Conservation (phyloP, 2,329 filamentous ascomycete genomes). For the Sporothrix globosa region DNA sequence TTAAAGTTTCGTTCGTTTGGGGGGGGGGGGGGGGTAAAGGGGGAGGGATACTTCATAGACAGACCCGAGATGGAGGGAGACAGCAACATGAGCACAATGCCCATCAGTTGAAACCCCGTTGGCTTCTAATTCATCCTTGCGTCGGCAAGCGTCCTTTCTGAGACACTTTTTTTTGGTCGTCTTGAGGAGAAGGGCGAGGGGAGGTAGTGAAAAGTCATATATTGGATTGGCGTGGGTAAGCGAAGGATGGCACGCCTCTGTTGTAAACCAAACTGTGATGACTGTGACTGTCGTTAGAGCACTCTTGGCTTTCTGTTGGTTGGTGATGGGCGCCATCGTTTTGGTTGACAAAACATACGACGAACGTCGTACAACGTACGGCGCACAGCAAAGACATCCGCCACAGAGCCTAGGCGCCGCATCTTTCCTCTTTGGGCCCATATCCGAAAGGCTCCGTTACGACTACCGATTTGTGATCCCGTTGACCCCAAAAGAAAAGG, state of each 20-base stretch:
- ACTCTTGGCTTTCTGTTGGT: background rate
- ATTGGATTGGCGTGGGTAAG: background rate
- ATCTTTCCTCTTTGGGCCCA: constrained; percentile 21
- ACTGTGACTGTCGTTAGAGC: background rate
- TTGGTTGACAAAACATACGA: background rate
- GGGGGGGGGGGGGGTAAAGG: background rate
- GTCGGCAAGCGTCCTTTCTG: constrained; percentile 11
- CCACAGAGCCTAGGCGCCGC: background rate
- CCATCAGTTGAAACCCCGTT: constrained; percentile 8
- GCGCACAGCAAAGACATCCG: too few relatives aligned
- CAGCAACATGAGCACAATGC: background rate
- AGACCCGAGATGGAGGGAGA: constrained; percentile 7
- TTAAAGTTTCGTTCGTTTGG: background rate
- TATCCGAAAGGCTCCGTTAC: background rate
- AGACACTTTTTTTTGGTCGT: background rate
- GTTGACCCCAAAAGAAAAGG: background rate
- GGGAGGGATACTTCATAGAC: background rate
- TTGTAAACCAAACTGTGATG: background rate
- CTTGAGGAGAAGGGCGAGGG: background rate
- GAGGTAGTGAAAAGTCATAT: background rate
- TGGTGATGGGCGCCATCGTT: background rate
- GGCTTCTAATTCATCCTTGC: constrained; percentile 6
- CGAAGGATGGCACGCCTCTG: background rate
- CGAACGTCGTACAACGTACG: too few relatives aligned
- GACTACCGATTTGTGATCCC: background rate